Percentiles rank a stretch among this genome's conserved stretches.
phyloP scores from a whole-genome alignment of 345 rosid genomes.

The Eutrema yunnanense region DNA sequence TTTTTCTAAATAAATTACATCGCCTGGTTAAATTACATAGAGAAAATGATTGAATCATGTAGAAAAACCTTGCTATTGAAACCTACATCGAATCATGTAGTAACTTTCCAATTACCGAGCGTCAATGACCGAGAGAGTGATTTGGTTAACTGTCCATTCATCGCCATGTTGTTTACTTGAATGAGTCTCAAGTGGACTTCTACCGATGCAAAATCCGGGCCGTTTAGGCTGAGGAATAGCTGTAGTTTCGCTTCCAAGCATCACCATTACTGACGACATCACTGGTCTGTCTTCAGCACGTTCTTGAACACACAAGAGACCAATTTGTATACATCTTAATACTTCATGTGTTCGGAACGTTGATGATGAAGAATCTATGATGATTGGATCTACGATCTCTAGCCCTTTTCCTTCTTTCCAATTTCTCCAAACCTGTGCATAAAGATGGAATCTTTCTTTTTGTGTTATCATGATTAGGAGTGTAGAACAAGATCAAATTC shows the following conservation, averaged over 20 bases:
- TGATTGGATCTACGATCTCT: slow-evolving; percentile 53
- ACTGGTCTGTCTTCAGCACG: slow-evolving; percentile 58
- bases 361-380: slow-evolving; percentile 26
- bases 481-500: not conserved
- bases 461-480: not conserved
- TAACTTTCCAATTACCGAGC: not conserved
- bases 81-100: not conserved
- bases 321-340: slow-evolving; percentile 64
- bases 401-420: slow-evolving; percentile 45
- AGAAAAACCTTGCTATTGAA: not conserved
- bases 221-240: not conserved
- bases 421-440: slow-evolving; percentile 55
- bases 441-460: not conserved
- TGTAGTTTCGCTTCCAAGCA: slow-evolving; percentile 1
- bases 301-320: slow-evolving; percentile 75
- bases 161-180: not conserved
- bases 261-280: slow-evolving; percentile 41
- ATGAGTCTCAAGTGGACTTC: not conserved
- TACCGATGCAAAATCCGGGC: not conserved
- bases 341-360: slow-evolving; percentile 32
- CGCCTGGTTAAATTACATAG: too few species aligned
- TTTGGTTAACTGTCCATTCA: not conserved
- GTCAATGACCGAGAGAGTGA: not conserved
- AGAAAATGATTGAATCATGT: not conserved
- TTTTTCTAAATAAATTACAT: too few species aligned